Conservation (phyloP, 768 basidiomycete species). For the Podaxis carcinomalis region DNA sequence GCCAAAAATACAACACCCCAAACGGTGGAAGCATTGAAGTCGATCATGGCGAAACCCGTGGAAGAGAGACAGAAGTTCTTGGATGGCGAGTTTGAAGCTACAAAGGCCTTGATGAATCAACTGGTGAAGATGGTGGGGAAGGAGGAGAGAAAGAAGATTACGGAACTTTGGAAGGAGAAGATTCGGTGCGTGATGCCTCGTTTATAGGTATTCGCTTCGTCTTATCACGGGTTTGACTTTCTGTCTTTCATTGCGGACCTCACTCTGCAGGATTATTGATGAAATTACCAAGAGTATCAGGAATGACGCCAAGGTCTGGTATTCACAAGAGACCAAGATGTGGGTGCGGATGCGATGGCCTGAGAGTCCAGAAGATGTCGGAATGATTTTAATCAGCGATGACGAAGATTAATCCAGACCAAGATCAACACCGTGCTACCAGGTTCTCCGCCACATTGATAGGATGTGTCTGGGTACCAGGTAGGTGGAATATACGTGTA, state of each 20-base stretch:
- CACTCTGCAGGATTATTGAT: slow-evolving; percentile 5
- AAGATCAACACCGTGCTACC: background rate
- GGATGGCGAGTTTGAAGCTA: slow-evolving; percentile 49
- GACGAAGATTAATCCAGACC: slow-evolving; percentile 33
- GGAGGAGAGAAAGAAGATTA: slow-evolving; percentile 44
- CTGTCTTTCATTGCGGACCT: background rate
- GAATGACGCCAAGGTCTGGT: slow-evolving; percentile 4
- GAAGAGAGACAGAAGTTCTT: slow-evolving; percentile 45
- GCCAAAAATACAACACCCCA: background rate
- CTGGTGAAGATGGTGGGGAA: slow-evolving; percentile 43
- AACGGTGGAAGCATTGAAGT: background rate
- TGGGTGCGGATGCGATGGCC: slow-evolving; percentile 39
- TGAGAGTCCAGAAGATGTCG: slow-evolving; percentile 32
- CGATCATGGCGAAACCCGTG: slow-evolving; percentile 22
- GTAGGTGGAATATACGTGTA: background rate
- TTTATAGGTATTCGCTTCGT: background rate
- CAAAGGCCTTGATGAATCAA: slow-evolving; percentile 45
- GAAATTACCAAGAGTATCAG: slow-evolving; percentile 10
- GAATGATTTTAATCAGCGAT: slow-evolving; percentile 48
- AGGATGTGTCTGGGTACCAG: background rate
- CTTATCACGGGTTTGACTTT: background rate
- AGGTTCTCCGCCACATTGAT: background rate
- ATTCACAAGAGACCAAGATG: slow-evolving; percentile 13
- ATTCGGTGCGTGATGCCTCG: slow-evolving; percentile 43
- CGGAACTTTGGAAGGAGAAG: slow-evolving; percentile 43